Evolutionary conservation across 108 stramenopile species (phyloP).

Genomic region (Cyclotella baltica): DNA sequence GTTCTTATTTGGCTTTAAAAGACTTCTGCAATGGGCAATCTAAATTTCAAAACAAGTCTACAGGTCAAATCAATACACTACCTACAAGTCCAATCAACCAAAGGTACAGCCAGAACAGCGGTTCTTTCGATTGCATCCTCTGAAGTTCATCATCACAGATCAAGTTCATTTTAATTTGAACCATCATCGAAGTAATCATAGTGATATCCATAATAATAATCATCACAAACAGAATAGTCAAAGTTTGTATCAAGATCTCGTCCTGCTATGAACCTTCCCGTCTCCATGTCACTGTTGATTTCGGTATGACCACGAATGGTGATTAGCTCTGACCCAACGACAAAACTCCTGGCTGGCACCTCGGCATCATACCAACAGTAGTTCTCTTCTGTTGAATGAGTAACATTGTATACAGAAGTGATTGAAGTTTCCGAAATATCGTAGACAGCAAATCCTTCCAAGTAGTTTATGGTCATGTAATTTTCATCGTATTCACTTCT

Average conservation of each 20-base stretch:
- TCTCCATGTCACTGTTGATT: neutral
- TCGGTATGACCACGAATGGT: neutral
- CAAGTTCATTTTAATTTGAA: too few relatives aligned
- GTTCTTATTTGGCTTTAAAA: too few relatives aligned
- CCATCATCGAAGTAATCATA: neutral
- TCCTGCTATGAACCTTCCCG: neutral
- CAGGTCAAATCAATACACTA: too few relatives aligned
- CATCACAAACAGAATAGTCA: slow-evolving; percentile 1
- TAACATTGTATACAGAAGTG: slow-evolving; percentile 6
- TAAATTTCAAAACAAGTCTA: too few relatives aligned
- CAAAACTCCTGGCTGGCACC: neutral
- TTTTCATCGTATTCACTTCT: neutral
- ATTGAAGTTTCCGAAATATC: neutral
- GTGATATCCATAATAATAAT: neutral
- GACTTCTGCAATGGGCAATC: too few relatives aligned
- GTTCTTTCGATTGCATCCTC: too few relatives aligned
- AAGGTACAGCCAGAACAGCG: too few relatives aligned
- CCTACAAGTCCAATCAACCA: too few relatives aligned
- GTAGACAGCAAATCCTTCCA: neutral
- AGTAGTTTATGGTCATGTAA: neutral
- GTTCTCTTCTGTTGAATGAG: neutral
- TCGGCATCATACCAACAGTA: slow-evolving; percentile 7
- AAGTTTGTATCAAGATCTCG: neutral
- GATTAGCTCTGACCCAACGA: neutral
- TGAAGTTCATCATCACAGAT: too few relatives aligned